Percentiles rank a stretch among this genome's conserved stretches.
These are phyloP conservation scores for Apophysomyces sp. DNA, from an alignment of 371 early-diverging fungal species.

Conservation along the genomic window DNA sequence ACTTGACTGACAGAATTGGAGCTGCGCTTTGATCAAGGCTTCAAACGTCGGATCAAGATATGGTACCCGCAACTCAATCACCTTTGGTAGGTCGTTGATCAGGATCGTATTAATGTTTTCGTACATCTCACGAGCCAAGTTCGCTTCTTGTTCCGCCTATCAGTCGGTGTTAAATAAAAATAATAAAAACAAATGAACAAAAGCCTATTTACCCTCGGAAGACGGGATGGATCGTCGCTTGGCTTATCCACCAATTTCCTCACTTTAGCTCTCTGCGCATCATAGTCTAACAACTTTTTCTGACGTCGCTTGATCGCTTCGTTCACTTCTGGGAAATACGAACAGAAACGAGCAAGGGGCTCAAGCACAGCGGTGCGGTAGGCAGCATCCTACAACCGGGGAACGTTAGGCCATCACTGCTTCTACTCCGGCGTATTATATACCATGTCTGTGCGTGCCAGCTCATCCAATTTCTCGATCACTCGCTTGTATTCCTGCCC, in stretches of 20 bases:
- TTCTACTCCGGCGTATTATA: background rate
- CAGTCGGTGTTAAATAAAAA: no score
- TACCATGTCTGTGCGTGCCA: slow-evolving; percentile 74
- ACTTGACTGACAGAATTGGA: slow-evolving; percentile 79
- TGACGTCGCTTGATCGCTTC: slow-evolving; percentile 87
- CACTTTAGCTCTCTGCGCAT: slow-evolving; percentile 70
- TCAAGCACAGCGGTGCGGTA: slow-evolving; percentile 86
- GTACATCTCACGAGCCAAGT: slow-evolving; percentile 75
- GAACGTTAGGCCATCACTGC: background rate
- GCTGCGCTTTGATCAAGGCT: slow-evolving; percentile 88
- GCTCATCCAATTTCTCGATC: slow-evolving; percentile 78
- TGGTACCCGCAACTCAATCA: slow-evolving; percentile 84
- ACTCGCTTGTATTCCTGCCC: slow-evolving; percentile 74
- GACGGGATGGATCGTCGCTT: slow-evolving; percentile 69
- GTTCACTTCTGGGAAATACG: slow-evolving; percentile 91
- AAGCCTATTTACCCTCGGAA: slow-evolving; percentile 49
- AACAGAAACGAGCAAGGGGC: slow-evolving; percentile 82
- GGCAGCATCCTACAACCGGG: slow-evolving; percentile 63
- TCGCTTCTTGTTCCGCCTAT: slow-evolving; percentile 78
- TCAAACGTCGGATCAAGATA: slow-evolving; percentile 94
- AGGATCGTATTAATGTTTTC: slow-evolving; percentile 81
- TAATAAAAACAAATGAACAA: no score
- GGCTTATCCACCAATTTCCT: slow-evolving; percentile 82
- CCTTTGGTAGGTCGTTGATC: slow-evolving; percentile 84
- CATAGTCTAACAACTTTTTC: slow-evolving; percentile 90